Conservation (phyloP, 1,139 yeast species). For the Geotrichum klebahnii region DNA sequence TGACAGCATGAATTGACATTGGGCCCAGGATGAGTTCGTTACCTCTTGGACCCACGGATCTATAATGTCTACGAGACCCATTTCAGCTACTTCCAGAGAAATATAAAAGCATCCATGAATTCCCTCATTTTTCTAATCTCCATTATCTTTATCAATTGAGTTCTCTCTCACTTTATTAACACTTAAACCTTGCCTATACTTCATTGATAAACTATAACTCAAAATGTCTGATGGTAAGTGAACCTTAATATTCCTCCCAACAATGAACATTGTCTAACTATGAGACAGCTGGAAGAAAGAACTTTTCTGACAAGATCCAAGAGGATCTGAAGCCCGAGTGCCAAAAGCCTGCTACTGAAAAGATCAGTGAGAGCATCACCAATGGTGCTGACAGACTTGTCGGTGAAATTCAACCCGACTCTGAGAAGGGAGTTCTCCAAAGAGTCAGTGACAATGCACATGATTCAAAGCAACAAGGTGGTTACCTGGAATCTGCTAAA, state of each 20-base stretch:
- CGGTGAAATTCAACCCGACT: constrained; percentile 54
- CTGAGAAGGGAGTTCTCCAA: constrained; percentile 66
- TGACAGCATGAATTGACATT: no score
- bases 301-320: constrained; percentile 59
- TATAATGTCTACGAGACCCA: not conserved
- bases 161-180: not conserved
- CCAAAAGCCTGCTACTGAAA: constrained; percentile 59
- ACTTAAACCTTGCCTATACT: not conserved
- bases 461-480: constrained; percentile 1
- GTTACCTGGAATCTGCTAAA: constrained; percentile 16
- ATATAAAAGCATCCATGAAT: not conserved
- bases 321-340: constrained; percentile 72
- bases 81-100: not conserved
- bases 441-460: constrained; percentile 52
- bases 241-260: not conserved
- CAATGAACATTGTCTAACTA: not conserved
- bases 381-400: constrained; percentile 63
- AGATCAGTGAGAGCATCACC: constrained; percentile 69
- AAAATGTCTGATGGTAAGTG: constrained; percentile 28
- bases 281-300: constrained; percentile 60
- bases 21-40: no score
- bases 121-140: not conserved
- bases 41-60: no score
- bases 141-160: constrained; percentile 9
- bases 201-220: not conserved